phyloP scores from a whole-genome alignment of 305 asterid genomes.

The Fraxinus angustifolia region DNA sequence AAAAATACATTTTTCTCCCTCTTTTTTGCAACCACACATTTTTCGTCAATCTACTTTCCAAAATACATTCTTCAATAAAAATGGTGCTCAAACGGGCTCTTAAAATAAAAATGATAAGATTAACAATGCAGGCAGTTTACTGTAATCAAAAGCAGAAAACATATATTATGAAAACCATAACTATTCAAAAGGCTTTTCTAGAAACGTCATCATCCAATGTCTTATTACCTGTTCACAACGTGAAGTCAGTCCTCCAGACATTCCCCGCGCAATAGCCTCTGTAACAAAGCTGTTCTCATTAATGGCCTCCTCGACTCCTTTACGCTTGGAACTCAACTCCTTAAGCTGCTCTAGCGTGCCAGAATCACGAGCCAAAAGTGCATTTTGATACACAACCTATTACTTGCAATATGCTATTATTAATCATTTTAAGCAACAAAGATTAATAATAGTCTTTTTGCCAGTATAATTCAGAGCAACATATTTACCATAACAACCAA shows the following conservation, averaged over 20 bases:
- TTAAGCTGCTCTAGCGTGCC: constrained; percentile 60
- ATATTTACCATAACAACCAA: neutral
- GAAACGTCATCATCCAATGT: neutral
- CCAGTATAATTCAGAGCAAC: neutral
- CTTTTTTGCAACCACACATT: no score
- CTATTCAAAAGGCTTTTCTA: neutral
- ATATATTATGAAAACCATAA: neutral
- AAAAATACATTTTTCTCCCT: no score
- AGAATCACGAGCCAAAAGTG: constrained; percentile 41
- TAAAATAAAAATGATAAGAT: neutral
- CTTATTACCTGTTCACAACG: constrained; percentile 46
- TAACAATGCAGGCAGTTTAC: neutral
- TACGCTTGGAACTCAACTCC: constrained; percentile 60
- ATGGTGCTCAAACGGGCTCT: no score
- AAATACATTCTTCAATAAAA: no score
- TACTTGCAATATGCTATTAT: neutral
- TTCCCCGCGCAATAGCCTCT: constrained; percentile 65
- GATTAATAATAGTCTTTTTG: neutral
- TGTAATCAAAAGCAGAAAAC: neutral
- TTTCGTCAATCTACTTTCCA: no score
- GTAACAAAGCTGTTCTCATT: constrained; percentile 44
- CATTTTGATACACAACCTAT: constrained; percentile 45
- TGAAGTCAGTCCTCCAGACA: constrained; percentile 68
- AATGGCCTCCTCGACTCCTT: constrained; percentile 50
- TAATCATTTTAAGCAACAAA: neutral